phyloP scores from a whole-genome alignment of 768 basidiomycete genomes.

The Infundibulicybe gibba region DNA sequence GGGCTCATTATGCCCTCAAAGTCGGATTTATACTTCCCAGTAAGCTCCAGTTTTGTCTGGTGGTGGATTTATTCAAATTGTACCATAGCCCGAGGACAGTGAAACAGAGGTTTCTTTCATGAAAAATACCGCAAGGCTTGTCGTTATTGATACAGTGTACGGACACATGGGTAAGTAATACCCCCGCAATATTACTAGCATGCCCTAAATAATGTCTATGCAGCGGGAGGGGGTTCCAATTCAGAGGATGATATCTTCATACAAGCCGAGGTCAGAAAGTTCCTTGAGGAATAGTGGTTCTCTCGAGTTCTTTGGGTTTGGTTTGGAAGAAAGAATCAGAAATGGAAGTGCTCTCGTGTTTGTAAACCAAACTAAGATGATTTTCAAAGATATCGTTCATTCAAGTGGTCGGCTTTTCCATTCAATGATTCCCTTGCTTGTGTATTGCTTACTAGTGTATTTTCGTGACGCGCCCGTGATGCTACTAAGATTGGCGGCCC shows the following conservation, averaged over 20 bases:
- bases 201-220: no score
- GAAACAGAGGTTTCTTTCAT: constrained; percentile 40
- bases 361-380: no score
- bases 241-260: constrained; percentile 37
- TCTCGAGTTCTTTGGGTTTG: no score
- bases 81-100: constrained; percentile 49
- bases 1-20: constrained; percentile 58
- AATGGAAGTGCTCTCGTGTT: no score
- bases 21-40: constrained; percentile 59
- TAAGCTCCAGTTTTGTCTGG: constrained; percentile 15
- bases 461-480: no score
- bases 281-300: constrained; percentile 39
- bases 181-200: no score
- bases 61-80: neutral
- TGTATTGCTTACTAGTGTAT: no score
- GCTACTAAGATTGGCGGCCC: no score
- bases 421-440: no score
- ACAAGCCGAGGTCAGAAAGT: constrained; percentile 36
- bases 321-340: no score
- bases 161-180: constrained; percentile 47
- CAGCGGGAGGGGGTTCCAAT: constrained; percentile 43
- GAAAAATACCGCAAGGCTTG: constrained; percentile 36
- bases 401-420: constrained; percentile 87
- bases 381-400: no score
- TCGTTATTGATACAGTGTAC: constrained; percentile 54